Conservation (phyloP, 2,329 filamentous ascomycete species). For the Raffaelea ambrosiae region DNA sequence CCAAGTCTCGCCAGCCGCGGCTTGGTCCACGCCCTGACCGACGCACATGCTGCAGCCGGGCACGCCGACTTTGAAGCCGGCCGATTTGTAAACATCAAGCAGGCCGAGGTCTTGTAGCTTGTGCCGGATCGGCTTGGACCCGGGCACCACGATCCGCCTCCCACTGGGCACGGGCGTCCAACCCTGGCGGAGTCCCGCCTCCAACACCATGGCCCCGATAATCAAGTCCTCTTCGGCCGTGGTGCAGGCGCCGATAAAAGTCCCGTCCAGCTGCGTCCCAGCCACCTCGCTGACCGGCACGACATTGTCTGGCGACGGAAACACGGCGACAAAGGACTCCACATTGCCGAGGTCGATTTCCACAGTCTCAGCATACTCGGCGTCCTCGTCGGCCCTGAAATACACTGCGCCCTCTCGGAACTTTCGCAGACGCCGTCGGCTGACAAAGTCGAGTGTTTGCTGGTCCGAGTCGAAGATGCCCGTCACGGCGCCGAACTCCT, state of each 20-base stretch:
- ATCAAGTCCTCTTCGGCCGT: slow-evolving; percentile 36
- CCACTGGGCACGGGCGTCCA: slow-evolving; percentile 20
- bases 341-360: slow-evolving; percentile 25
- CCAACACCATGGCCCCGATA: slow-evolving; percentile 30
- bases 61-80: slow-evolving; percentile 30
- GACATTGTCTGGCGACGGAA: background rate
- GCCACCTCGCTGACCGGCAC: slow-evolving; percentile 22
- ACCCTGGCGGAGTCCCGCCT: slow-evolving; percentile 25
- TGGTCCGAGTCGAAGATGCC: slow-evolving; percentile 32
- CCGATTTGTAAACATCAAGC: slow-evolving; percentile 26
- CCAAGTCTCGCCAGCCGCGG: slow-evolving; percentile 31
- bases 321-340: background rate
- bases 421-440: slow-evolving; percentile 20
- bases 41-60: slow-evolving; percentile 37
- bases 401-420: slow-evolving; percentile 26
- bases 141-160: slow-evolving; percentile 29
- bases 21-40: slow-evolving; percentile 31
- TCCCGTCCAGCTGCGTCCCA: slow-evolving; percentile 27
- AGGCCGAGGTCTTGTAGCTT: slow-evolving; percentile 4
- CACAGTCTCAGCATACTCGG: slow-evolving; percentile 25
- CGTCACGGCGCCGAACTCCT: slow-evolving; percentile 33
- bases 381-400: slow-evolving; percentile 27
- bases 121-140: slow-evolving; percentile 28
- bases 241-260: slow-evolving; percentile 38
- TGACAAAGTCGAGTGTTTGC: slow-evolving; percentile 25